Evolutionary conservation across 129 eudicot genomes (phyloP), one percentile per base, ranked within the genome.

Genomic region (Dittrichia graveolens): DNA sequence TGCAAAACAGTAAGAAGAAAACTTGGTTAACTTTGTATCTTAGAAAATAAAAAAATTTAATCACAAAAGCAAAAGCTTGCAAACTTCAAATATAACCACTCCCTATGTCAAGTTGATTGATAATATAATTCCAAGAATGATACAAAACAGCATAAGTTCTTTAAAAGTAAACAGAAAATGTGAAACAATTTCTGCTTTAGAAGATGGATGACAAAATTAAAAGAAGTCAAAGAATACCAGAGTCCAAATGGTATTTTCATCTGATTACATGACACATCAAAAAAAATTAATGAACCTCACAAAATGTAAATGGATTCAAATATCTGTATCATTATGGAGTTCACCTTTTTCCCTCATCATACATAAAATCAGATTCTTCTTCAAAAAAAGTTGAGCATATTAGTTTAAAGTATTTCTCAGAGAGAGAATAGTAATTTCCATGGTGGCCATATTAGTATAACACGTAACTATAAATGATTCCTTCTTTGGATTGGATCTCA

Each of bases 1-100:
- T 34, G 38, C 55, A 66, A 66, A 24, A 66, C 12, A 66, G 57
- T 46, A 57, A 34, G n/a, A 64, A 46, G 57, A 12, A 45, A 66
- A 13, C 42, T 14, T 61, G 47, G 48, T 39, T 61, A 39, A 13
- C 31, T 13, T 61, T 2, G 19, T 45, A 11, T n/a, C 6, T 10
- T 38, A 61, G 9, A 38, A 67, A 67, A 18, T n/a, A 48, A 24
- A 67, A 18, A 37, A 48, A 24, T 47, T 47, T 67, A 7, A 67
- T 12, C 3, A 13, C 13, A 49, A 7, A 15, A 2, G 43, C 31
- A 67, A 47, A 67, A 67, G 59, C 72, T 6, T 66, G 48, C 48
- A 14, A 66, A 66, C 57, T 45, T 66, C 55, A 11, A 43, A 46
- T 46, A 13, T 62, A 40, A 41, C 48, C 49, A 62, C 49, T 14